Percentiles rank a stretch among this genome's conserved stretches.
Evolutionary conservation across 2,329 filamentous ascomycete genomes (phyloP).

Genomic region (Neodidymelliopsis sp.): DNA sequence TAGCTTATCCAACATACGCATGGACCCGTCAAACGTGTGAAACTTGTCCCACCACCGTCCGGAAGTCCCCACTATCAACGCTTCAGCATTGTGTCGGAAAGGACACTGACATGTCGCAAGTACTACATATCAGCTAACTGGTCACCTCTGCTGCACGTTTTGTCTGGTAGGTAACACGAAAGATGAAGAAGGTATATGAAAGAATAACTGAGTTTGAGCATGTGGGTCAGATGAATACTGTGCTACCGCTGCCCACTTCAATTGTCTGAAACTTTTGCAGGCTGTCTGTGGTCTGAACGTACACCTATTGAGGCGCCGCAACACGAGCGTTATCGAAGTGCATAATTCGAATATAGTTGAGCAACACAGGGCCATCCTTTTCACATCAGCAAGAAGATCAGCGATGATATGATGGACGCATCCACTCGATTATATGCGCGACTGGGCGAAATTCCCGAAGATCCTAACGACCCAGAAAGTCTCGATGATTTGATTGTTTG

Average conservation of each 20-base stretch:
- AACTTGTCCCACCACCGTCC: slow-evolving; percentile 40
- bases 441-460: slow-evolving; percentile 41
- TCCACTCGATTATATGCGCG: slow-evolving; percentile 43
- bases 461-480: slow-evolving; percentile 44
- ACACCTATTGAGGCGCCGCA: too few species aligned
- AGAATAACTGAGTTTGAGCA: background rate
- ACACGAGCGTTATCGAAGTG: too few species aligned
- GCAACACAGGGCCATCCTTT: background rate
- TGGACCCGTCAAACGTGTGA: slow-evolving; percentile 19
- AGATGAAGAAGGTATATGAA: background rate
- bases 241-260: background rate
- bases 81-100: slow-evolving; percentile 26
- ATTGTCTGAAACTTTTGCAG: background rate
- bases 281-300: too few species aligned
- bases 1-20: background rate
- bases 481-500: slow-evolving; percentile 49
- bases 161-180: background rate
- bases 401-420: slow-evolving; percentile 32
- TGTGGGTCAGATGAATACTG: background rate
- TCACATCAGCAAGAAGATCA: background rate
- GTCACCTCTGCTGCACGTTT: background rate
- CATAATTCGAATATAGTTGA: background rate
- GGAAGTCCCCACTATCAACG: slow-evolving; percentile 10
- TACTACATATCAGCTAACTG: slow-evolving; percentile 20
- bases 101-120: slow-evolving; percentile 17